Evolutionary conservation across 2,329 filamentous ascomycete species (phyloP).

Genomic region (Colletotrichum musae): DNA sequence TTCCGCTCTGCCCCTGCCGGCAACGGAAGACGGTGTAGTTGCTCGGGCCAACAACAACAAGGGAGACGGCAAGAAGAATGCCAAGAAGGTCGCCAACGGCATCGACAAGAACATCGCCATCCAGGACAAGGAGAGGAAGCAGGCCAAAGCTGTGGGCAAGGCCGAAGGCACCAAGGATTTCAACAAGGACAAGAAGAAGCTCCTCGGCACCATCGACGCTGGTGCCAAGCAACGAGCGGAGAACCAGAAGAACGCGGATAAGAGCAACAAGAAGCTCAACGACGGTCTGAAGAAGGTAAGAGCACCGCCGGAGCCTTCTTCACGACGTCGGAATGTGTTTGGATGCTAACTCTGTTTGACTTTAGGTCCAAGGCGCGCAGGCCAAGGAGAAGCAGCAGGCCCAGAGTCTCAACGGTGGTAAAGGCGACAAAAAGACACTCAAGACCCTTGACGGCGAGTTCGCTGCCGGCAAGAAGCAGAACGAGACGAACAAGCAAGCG

Average conservation of each 20-base stretch:
- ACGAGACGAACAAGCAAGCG: slow-evolving; percentile 22
- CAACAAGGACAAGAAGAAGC: not conserved
- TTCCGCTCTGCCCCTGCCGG: slow-evolving; percentile 23
- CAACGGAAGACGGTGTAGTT: slow-evolving; percentile 6
- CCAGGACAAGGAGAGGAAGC: slow-evolving; percentile 24
- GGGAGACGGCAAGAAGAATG: not conserved
- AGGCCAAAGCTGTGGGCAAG: slow-evolving; percentile 8
- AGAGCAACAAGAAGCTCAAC: slow-evolving; percentile 2
- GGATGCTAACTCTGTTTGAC: not conserved
- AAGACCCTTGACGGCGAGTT: slow-evolving; percentile 12
- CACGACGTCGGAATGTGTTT: not conserved
- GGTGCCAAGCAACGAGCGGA: slow-evolving; percentile 2
- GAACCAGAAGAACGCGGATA: slow-evolving; percentile 29
- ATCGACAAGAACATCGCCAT: slow-evolving; percentile 31
- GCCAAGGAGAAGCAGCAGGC: slow-evolving; percentile 17
- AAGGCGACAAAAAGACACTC: slow-evolving; percentile 10
- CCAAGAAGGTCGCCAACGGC: not conserved
- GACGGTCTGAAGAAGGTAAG: slow-evolving; percentile 29
- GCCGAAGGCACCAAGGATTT: slow-evolving; percentile 12
- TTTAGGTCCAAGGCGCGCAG: slow-evolving; percentile 32
- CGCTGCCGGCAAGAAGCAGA: slow-evolving; percentile 1
- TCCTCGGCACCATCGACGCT: not conserved
- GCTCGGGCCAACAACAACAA: slow-evolving; percentile 16
- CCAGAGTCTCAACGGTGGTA: slow-evolving; percentile 7
- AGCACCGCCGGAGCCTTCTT: too few relatives aligned